A percentile compares a stretch with the other conserved stretches of the same genome.
Conservation (phyloP, 164 flowering plant species). For the Cinnamomum chago region DNA sequence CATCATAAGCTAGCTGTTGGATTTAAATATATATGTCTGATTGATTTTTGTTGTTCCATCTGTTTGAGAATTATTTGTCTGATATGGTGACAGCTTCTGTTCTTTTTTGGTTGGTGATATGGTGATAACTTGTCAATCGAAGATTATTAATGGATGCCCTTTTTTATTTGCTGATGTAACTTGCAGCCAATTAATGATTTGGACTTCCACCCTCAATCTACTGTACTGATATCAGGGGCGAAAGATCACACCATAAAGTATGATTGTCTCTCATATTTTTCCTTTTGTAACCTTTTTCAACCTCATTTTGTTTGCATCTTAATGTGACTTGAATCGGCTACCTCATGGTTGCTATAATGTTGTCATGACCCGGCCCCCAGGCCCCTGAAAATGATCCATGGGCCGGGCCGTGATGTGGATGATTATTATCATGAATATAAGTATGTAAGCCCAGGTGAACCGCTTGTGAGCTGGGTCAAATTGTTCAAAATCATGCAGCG, state of each 20-base stretch:
- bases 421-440: too few species aligned
- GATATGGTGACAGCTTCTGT: background rate
- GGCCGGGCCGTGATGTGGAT: too few species aligned
- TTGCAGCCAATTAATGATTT: conserved; percentile 89
- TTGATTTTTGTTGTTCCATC: background rate
- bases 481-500: too few species aligned
- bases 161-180: background rate
- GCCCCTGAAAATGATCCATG: too few species aligned
- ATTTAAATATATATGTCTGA: too few species aligned
- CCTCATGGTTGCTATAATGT: too few species aligned
- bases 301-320: too few species aligned
- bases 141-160: background rate
- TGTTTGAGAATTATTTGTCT: background rate
- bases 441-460: too few species aligned
- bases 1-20: background rate
- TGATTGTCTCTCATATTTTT: conserved; percentile 5
- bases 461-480: too few species aligned
- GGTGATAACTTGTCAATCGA: background rate
- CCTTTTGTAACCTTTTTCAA: too few species aligned
- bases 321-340: too few species aligned
- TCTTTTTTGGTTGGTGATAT: background rate
- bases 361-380: too few species aligned
- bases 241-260: conserved; percentile 88
- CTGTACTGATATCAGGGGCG: conserved; percentile 72
- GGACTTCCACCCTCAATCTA: conserved; percentile 82